A percentile compares a stretch with the other conserved stretches of the same genome.
Evolutionary conservation across 805 yeast genomes (phyloP).

Genomic region (Schwanniomyces sp.): DNA sequence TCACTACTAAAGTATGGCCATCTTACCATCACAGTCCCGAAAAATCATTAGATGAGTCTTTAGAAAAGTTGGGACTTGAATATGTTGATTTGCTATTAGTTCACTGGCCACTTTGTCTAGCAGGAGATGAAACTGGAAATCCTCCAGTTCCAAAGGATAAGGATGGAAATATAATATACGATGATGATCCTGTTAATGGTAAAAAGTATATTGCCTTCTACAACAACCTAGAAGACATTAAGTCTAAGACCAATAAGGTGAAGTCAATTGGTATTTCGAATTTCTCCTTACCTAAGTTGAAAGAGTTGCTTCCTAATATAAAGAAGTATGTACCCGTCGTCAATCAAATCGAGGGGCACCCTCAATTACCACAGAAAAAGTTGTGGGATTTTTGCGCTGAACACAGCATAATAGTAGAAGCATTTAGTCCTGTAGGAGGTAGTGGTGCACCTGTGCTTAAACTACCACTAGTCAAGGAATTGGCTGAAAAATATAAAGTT

Average conservation of each 20-base stretch:
- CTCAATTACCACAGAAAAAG: constrained; percentile 54
- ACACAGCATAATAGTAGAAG: constrained; percentile 31
- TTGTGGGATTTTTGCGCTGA: constrained; percentile 52
- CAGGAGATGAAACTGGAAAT: background rate
- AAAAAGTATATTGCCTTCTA: constrained; percentile 30
- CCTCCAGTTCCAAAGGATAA: background rate
- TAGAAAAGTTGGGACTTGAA: constrained; percentile 62
- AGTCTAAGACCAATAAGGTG: constrained; percentile 23
- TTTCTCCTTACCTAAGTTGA: constrained; percentile 44
- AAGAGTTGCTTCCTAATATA: constrained; percentile 40
- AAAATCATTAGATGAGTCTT: constrained; percentile 53
- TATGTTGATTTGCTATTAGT: constrained; percentile 73
- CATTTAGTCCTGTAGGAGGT: constrained; percentile 36
- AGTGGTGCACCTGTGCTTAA: constrained; percentile 34
- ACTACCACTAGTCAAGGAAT: constrained; percentile 22
- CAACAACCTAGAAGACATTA: constrained; percentile 42
- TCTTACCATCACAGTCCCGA: constrained; percentile 50
- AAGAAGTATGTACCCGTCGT: constrained; percentile 44
- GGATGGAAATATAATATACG: background rate
- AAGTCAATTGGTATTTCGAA: constrained; percentile 63
- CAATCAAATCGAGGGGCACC: constrained; percentile 49
- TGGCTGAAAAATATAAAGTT: constrained; percentile 32
- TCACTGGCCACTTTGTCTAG: constrained; percentile 63
- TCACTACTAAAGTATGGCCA: constrained; percentile 69
- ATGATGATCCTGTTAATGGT: constrained; percentile 9